phyloP scores from a whole-genome alignment of 169 alveolate species.

The Condylostoma magnum region DNA sequence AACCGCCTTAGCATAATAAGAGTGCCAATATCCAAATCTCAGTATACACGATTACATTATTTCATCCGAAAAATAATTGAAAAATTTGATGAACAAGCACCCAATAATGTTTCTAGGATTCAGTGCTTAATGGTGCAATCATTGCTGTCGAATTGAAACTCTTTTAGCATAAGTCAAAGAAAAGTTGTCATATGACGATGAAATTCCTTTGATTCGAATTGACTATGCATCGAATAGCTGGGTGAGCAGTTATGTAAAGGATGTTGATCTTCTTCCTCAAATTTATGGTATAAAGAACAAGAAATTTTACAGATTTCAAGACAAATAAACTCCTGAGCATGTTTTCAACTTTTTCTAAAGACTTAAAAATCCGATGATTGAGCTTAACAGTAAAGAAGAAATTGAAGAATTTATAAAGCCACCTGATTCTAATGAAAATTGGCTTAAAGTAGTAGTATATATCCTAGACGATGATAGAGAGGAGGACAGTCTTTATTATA shows the following conservation, averaged over 20 bases:
- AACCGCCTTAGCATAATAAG: no score
- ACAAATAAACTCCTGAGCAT: background rate
- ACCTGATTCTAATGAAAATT: background rate
- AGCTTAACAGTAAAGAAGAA: background rate
- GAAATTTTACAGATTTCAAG: background rate
- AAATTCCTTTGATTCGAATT: background rate
- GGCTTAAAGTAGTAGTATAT: background rate
- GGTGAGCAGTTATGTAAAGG: background rate
- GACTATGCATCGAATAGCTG: background rate
- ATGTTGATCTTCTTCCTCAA: background rate
- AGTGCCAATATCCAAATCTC: no score
- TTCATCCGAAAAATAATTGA: no score
- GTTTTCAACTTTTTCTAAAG: background rate
- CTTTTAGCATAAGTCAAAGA: background rate
- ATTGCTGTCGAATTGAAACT: slow-evolving; percentile 22
- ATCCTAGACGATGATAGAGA: slow-evolving; percentile 2
- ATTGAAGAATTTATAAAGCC: background rate
- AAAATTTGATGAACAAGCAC: no score
- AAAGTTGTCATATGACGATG: background rate
- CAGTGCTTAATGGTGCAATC: slow-evolving; percentile 28
- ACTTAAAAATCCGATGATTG: background rate
- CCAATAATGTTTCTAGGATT: no score
- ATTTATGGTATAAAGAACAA: background rate
- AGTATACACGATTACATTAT: no score
- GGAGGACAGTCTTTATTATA: background rate